Conservation (phyloP, 352 stramenopile genomes). For the Ophiocytium majus region DNA sequence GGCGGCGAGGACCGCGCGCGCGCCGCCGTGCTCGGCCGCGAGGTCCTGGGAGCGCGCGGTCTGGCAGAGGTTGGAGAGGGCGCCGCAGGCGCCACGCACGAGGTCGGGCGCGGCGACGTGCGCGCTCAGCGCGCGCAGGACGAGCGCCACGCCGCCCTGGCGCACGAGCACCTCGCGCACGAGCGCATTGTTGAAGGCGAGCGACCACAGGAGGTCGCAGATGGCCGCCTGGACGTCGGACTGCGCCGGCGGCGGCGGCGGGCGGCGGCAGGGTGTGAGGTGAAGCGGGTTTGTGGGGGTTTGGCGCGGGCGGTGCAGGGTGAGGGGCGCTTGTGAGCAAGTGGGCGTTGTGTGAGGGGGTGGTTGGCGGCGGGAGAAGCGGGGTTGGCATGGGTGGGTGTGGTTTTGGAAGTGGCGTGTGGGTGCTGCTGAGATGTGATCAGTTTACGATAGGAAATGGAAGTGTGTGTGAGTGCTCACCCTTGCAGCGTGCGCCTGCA, state of each 20-base stretch:
- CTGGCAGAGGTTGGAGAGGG: slow-evolving; percentile 64
- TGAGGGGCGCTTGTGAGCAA: background rate
- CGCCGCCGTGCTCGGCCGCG: slow-evolving; percentile 59
- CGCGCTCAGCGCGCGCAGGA: slow-evolving; percentile 55
- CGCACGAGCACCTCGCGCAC: slow-evolving; percentile 63
- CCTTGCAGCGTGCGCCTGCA: slow-evolving; percentile 59
- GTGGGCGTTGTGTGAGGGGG: background rate
- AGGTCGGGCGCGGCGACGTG: slow-evolving; percentile 59
- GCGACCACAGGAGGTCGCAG: slow-evolving; percentile 63
- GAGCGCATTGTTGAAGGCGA: slow-evolving; percentile 63
- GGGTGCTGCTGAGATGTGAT: background rate
- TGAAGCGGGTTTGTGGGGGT: background rate
- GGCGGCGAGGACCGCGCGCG: slow-evolving; percentile 49
- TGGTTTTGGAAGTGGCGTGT: background rate
- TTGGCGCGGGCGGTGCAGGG: background rate
- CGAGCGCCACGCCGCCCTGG: slow-evolving; percentile 59
- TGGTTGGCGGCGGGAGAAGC: background rate
- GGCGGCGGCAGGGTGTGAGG: background rate
- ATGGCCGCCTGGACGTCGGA: slow-evolving; percentile 57
- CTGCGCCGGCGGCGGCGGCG: background rate
- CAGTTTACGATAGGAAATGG: background rate
- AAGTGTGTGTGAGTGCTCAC: slow-evolving; percentile 1
- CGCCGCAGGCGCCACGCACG: slow-evolving; percentile 62
- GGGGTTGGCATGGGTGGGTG: background rate
- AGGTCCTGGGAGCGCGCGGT: slow-evolving; percentile 60